Evolutionary conservation across 805 yeast genomes (phyloP), one percentile per base, ranked within the genome.

Genomic region (Ogataea methylovora): DNA sequence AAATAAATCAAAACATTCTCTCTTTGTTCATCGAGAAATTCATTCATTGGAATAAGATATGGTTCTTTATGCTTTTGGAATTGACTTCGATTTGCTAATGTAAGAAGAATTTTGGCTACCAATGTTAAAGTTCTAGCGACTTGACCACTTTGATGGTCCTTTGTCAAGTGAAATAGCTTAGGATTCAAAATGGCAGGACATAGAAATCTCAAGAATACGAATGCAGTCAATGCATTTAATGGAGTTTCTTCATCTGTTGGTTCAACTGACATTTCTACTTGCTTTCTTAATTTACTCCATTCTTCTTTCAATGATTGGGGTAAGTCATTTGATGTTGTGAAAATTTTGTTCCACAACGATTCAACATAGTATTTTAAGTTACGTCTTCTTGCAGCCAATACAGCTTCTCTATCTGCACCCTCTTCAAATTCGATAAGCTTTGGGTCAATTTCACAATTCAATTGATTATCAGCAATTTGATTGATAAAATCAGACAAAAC

Each of bases 101-200:
- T 82, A 55, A 88, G 69, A 23, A 90, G 52, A 5, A 80, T 68
- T 51, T 90, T 90, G 8, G 97, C 86, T 5, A 88, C 65, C 16
- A 88, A 58, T 0, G 95, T 86, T 30, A 90, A 58, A 0, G 95
- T 82, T 39, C 95, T 67, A 43, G 86, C 88, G 2, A 78, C 67
- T 9, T 67, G 66, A 2, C 87, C 85, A 8, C 77, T 68, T 39
- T 86, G 85, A 45, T 84, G 90, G 24, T 72, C 66, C 33, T 73
- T 69, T 0, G 85, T 73, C 32, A 92, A 62, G 40, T 79, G 77
- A 54, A 86, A 87, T 32, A 88, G 56, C 48, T 85, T 86, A 0
- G 98, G 98, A 48, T 86, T 88, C 50, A 92, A 60, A 20, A 90
- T 72, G 0, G 95, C 95, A 0, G 98, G 97, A 48, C 96, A 87